A percentile compares a stretch with the other conserved stretches of the same genome.
Conservation (phyloP, 75 land plant genomes). For the Sequoiadendron giganteum region DNA sequence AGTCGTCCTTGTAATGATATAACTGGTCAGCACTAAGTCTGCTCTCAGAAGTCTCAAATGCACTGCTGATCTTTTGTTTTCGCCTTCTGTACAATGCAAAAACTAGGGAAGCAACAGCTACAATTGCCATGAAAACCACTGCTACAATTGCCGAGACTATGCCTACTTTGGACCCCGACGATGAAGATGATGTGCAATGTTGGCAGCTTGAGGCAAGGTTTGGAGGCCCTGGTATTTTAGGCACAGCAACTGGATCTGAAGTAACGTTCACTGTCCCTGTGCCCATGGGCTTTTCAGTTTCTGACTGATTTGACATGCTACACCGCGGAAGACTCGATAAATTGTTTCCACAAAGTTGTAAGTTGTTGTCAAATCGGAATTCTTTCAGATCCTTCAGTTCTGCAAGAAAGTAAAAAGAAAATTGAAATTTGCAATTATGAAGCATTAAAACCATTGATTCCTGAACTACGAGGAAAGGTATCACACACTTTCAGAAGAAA, state of each 20-base stretch:
- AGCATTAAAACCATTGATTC: neutral
- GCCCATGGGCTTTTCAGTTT: slow-evolving; percentile 28
- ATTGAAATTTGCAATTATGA: neutral
- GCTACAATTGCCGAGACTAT: slow-evolving; percentile 24
- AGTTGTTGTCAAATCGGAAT: slow-evolving; percentile 33
- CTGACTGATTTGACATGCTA: neutral
- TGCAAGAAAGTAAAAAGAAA: neutral
- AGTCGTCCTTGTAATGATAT: slow-evolving; percentile 25
- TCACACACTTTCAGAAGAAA: neutral
- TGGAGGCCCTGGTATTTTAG: slow-evolving; percentile 45
- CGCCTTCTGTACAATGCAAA: slow-evolving; percentile 26
- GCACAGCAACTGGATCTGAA: neutral
- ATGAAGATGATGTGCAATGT: slow-evolving; percentile 24
- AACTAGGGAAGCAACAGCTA: slow-evolving; percentile 4
- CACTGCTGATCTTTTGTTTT: slow-evolving; percentile 28
- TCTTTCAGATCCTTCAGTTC: slow-evolving; percentile 22
- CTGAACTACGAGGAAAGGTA: neutral
- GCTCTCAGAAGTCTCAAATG: slow-evolving; percentile 13
- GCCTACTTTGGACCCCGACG: slow-evolving; percentile 10
- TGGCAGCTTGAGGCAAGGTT: slow-evolving; percentile 21
- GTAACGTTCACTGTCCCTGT: slow-evolving; percentile 9
- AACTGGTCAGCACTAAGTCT: slow-evolving; percentile 13
- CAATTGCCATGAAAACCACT: slow-evolving; percentile 2
- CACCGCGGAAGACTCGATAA: slow-evolving; percentile 18
- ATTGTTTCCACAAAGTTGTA: slow-evolving; percentile 27